phyloP scores from a whole-genome alignment of 192 early-diverging fungal species.

The Coemansia sp. region DNA sequence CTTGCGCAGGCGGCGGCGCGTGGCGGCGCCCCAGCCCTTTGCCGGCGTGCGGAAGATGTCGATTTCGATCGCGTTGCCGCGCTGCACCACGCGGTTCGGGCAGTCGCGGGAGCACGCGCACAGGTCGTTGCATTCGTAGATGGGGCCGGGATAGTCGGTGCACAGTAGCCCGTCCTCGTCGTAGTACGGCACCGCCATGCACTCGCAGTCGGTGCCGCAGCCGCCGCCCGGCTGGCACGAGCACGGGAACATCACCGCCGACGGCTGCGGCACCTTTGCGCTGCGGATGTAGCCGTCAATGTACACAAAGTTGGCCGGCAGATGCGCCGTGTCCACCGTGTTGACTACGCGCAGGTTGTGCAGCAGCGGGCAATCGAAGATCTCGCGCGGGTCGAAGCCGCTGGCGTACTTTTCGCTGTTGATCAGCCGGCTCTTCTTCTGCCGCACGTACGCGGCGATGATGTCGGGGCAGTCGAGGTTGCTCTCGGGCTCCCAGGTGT shows the following conservation, averaged over 20 bases:
- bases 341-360: slow-evolving; percentile 41
- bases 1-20: slow-evolving; percentile 18
- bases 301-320: slow-evolving; percentile 28
- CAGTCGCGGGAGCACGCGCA: slow-evolving; percentile 43
- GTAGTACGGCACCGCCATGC: slow-evolving; percentile 39
- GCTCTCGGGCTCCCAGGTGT: slow-evolving; percentile 47
- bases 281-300: slow-evolving; percentile 37
- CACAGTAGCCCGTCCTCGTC: slow-evolving; percentile 40
- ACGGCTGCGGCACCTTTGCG: slow-evolving; percentile 26
- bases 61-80: slow-evolving; percentile 31
- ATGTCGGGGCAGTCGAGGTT: slow-evolving; percentile 23
- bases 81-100: slow-evolving; percentile 51
- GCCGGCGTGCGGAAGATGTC: slow-evolving; percentile 28
- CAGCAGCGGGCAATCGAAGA: slow-evolving; percentile 13
- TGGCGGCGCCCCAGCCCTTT: slow-evolving; percentile 45
- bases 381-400: slow-evolving; percentile 12
- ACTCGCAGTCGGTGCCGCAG: slow-evolving; percentile 30
- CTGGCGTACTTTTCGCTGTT: neutral
- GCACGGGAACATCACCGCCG: slow-evolving; percentile 42
- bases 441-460: slow-evolving; percentile 5
- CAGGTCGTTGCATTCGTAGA: slow-evolving; percentile 47
- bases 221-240: slow-evolving; percentile 10
- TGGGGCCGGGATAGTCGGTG: slow-evolving; percentile 16
- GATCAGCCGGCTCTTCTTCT: slow-evolving; percentile 7
- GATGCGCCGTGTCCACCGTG: slow-evolving; percentile 19